A percentile compares a stretch with the other conserved stretches of the same genome.
Conservation (phyloP, 2,329 filamentous ascomycete species). For the Reticulascus tulasneorum region DNA sequence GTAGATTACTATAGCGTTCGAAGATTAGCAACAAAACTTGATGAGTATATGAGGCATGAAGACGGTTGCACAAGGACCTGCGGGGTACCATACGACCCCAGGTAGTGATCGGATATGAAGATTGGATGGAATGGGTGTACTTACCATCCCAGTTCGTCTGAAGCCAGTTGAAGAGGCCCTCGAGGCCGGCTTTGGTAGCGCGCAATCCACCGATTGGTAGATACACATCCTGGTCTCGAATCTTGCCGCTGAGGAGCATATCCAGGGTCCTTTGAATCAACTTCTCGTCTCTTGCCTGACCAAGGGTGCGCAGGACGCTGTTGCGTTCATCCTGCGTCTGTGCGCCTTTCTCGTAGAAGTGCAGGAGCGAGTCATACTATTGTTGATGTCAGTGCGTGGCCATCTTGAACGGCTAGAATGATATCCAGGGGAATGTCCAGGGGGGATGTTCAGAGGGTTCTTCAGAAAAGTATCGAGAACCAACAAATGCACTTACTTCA, state of each 20-base stretch:
- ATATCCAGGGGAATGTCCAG: no score
- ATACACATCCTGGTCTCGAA: conserved; percentile 94
- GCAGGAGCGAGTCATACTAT: conserved; percentile 70
- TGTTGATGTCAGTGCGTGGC: conserved; percentile 8
- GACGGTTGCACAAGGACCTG: no score
- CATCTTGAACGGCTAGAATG: no score
- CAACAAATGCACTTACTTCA: conserved; percentile 51
- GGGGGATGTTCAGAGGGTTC: background rate
- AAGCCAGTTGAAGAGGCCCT: conserved; percentile 79
- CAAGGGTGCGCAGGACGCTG: conserved; percentile 78
- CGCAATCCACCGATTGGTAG: conserved; percentile 78
- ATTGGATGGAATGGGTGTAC: no score
- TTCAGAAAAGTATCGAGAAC: background rate
- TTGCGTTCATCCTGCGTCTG: conserved; percentile 72
- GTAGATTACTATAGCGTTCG: no score
- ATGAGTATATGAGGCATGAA: no score
- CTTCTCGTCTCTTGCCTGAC: conserved; percentile 70
- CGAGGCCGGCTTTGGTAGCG: conserved; percentile 71
- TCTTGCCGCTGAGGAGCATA: conserved; percentile 71
- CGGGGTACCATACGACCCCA: no score
- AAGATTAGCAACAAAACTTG: no score
- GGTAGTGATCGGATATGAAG: no score
- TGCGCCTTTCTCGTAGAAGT: conserved; percentile 53
- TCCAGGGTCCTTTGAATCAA: conserved; percentile 78
- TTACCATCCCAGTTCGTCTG: conserved; percentile 87